These are phyloP conservation scores for Coniochaeta sp. DNA, from an alignment of 2,329 filamentous ascomycete genomes.

Conservation along the genomic window DNA sequence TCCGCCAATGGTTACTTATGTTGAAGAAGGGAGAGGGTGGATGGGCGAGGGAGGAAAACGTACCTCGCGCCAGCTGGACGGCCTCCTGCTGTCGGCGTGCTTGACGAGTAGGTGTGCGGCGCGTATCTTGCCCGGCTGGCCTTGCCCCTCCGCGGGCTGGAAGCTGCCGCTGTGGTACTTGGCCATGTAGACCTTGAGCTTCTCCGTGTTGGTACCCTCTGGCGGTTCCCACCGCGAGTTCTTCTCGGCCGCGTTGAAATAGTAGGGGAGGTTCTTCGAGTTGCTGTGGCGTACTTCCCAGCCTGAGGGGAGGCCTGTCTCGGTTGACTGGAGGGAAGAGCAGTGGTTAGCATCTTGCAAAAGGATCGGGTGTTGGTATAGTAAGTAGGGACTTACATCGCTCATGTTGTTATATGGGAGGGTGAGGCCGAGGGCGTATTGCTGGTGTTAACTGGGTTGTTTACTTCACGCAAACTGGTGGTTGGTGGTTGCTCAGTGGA, in stretches of 20 bases:
- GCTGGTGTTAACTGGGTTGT: no score
- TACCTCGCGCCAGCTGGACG: conserved; percentile 83
- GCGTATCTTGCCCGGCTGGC: conserved; percentile 70
- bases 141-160: conserved; percentile 25
- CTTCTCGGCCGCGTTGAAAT: conserved; percentile 84
- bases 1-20: not conserved
- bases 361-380: not conserved
- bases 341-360: not conserved
- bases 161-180: conserved; percentile 65
- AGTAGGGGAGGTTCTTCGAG: conserved; percentile 98
- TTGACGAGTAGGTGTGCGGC: conserved; percentile 91
- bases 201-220: conserved; percentile 78
- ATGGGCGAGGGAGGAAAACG: not conserved
- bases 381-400: not conserved
- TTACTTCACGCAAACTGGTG: no score
- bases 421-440: not conserved
- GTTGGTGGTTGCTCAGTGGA: not conserved
- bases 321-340: conserved; percentile 22
- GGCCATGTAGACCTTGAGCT: conserved; percentile 91
- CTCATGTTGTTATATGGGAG: not conserved
- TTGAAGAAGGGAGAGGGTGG: no score
- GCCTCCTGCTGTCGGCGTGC: conserved; percentile 79
- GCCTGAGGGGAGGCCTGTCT: conserved; percentile 73
- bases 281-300: conserved; percentile 98
- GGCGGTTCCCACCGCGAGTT: conserved; percentile 96